Evolutionary conservation across 2,329 filamentous ascomycete genomes (phyloP).

Genomic region (Verruconis gallopava): DNA sequence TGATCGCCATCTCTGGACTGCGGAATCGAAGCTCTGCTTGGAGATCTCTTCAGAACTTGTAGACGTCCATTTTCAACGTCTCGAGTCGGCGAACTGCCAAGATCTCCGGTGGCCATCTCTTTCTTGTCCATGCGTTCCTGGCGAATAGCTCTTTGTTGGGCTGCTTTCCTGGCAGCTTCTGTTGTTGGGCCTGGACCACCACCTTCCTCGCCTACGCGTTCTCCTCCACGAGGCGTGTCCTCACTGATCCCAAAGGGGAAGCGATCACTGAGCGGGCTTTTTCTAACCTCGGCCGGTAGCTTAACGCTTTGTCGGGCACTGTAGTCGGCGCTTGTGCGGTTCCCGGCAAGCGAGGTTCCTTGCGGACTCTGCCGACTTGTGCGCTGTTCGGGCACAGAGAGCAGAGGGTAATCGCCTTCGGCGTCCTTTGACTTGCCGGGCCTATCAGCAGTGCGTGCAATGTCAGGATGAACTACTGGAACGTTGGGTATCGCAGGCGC

Average conservation of each 20-base stretch:
- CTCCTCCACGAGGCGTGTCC: slow-evolving; percentile 13
- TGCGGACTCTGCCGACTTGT: slow-evolving; percentile 36
- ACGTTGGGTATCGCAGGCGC: slow-evolving; percentile 29
- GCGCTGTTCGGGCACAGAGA: slow-evolving; percentile 44
- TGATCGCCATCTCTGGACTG: background rate
- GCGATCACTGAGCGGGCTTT: slow-evolving; percentile 10
- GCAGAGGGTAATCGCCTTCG: slow-evolving; percentile 39
- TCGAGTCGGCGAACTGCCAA: slow-evolving; percentile 1
- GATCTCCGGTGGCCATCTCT: background rate
- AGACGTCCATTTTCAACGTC: background rate
- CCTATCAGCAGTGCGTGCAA: slow-evolving; percentile 16
- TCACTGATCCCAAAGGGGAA: background rate
- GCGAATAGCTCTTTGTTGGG: too few species aligned
- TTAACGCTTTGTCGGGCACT: slow-evolving; percentile 40
- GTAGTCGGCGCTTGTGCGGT: slow-evolving; percentile 29
- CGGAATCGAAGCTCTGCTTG: slow-evolving; percentile 6
- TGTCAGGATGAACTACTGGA: slow-evolving; percentile 24
- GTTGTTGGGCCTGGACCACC: slow-evolving; percentile 8
- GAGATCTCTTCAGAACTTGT: slow-evolving; percentile 1
- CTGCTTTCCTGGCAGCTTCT: slow-evolving; percentile 1
- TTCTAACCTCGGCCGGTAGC: slow-evolving; percentile 26
- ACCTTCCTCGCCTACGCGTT: background rate
- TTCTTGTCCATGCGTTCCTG: slow-evolving; percentile 7
- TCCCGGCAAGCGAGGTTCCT: slow-evolving; percentile 22
- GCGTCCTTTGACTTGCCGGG: slow-evolving; percentile 12